Percentiles rank a stretch among this genome's conserved stretches.
These are phyloP conservation scores for Epichloe scottii DNA, from an alignment of 2,329 filamentous ascomycete species.

Conservation along the genomic window DNA sequence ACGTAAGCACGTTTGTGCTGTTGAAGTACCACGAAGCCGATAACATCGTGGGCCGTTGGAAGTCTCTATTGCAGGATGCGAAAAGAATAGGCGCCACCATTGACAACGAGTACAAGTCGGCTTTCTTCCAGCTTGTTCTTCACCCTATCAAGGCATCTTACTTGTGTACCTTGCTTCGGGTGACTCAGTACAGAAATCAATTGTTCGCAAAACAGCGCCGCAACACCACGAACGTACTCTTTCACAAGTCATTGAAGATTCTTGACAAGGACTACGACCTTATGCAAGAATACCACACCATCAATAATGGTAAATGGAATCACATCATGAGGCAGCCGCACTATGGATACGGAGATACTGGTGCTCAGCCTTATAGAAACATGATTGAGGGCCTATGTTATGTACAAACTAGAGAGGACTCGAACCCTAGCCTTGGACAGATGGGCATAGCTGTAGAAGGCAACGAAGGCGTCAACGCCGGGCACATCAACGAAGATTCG, in stretches of 20 bases:
- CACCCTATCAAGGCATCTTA: conserved; percentile 46
- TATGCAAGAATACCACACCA: conserved; percentile 36
- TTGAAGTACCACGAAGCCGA: conserved; percentile 51
- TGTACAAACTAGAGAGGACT: conserved; percentile 36
- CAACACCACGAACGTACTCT: conserved; percentile 40
- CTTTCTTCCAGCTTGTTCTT: conserved; percentile 48
- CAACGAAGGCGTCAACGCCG: conserved; percentile 21
- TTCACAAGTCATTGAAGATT: conserved; percentile 32
- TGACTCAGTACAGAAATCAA: conserved; percentile 35
- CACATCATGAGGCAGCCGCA: conserved; percentile 39
- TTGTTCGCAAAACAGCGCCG: conserved; percentile 43
- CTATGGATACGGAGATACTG: conserved; percentile 27
- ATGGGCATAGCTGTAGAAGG: conserved; percentile 22
- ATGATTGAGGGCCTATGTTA: conserved; percentile 42
- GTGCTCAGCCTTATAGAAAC: conserved; percentile 33
- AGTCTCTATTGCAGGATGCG: conserved; percentile 30
- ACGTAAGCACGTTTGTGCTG: conserved; percentile 41
- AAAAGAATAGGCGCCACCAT: conserved; percentile 32
- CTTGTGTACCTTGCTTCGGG: conserved; percentile 37
- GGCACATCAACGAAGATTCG: conserved; percentile 38
- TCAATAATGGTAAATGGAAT: conserved; percentile 42
- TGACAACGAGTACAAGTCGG: conserved; percentile 29
- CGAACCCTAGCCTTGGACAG: conserved; percentile 30
- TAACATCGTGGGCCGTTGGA: conserved; percentile 38
- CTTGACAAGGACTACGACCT: conserved; percentile 40